A percentile compares a stretch with the other conserved stretches of the same genome.
These are phyloP conservation scores for Colletotrichum simmondsii DNA, from an alignment of 2,329 filamentous ascomycete genomes.

Conservation along the genomic window DNA sequence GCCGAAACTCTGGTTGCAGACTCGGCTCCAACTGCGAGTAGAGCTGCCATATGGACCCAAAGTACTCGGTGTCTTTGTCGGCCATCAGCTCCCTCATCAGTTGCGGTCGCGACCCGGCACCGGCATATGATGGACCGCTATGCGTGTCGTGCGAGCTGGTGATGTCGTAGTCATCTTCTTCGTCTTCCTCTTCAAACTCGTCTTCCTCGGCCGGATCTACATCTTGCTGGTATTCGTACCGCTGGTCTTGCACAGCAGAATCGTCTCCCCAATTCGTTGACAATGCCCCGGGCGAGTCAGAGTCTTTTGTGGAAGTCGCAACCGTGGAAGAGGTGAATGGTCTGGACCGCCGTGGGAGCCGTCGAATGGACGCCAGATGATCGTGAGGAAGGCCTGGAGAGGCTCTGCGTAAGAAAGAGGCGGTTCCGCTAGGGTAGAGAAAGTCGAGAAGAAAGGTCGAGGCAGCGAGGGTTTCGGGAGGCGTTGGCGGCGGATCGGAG, in stretches of 20 bases:
- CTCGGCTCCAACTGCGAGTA: slow-evolving; percentile 50
- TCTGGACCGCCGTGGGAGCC: slow-evolving; percentile 32
- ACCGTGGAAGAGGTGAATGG: slow-evolving; percentile 40
- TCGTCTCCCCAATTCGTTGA: not conserved
- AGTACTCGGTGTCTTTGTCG: slow-evolving; percentile 39
- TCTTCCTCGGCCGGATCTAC: not conserved
- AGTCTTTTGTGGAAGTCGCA: not conserved
- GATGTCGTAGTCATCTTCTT: not conserved
- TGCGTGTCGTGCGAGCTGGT: slow-evolving; percentile 3
- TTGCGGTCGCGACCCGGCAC: slow-evolving; percentile 25
- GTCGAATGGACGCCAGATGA: slow-evolving; percentile 31
- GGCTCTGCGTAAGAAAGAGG: slow-evolving; percentile 53
- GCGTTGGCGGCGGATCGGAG: slow-evolving; percentile 36
- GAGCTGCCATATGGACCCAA: slow-evolving; percentile 56
- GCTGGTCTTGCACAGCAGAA: not conserved
- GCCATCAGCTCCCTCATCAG: slow-evolving; percentile 40
- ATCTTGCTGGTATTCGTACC: not conserved
- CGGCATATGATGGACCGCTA: slow-evolving; percentile 25
- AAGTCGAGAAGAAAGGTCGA: slow-evolving; percentile 67
- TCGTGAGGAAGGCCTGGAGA: slow-evolving; percentile 35
- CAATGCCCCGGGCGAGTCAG: not conserved
- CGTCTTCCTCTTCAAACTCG: not conserved
- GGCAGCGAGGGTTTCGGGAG: slow-evolving; percentile 49
- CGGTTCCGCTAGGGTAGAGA: slow-evolving; percentile 60
- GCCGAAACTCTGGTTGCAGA: slow-evolving; percentile 42